A percentile compares a stretch with the other conserved stretches of the same genome.
These are phyloP conservation scores for Endocladia muricata DNA, from an alignment of 31 red algal genomes.

Conservation along the genomic window DNA sequence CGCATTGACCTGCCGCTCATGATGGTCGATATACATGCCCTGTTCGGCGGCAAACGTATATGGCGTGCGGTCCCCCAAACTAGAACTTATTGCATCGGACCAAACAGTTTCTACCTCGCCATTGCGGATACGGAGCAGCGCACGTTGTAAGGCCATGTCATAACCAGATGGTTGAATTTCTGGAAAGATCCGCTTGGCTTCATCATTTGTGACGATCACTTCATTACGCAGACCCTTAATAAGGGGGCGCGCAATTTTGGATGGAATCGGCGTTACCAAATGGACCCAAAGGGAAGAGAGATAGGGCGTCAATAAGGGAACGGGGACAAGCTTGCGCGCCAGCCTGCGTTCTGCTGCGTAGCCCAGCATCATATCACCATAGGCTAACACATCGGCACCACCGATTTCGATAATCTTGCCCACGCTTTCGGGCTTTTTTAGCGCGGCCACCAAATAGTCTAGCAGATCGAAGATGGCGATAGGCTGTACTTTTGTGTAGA, in stretches of 20 bases:
- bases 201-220: background rate
- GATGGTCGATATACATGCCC: too few species aligned
- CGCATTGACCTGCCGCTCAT: too few species aligned
- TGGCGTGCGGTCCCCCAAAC: too few species aligned
- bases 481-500: constrained; percentile 1
- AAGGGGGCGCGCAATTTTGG: background rate
- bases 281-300: constrained; percentile 18
- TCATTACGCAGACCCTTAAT: background rate
- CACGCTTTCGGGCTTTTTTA: background rate
- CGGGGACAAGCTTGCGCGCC: background rate
- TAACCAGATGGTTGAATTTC: too few species aligned
- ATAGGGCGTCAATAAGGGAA: constrained; percentile 8
- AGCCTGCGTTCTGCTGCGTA: background rate
- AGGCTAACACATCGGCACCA: constrained; percentile 1
- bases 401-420: constrained; percentile 13
- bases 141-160: too few species aligned
- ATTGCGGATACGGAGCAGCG: too few species aligned
- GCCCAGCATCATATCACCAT: constrained; percentile 4
- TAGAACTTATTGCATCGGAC: too few species aligned
- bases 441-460: constrained; percentile 8
- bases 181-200: too few species aligned
- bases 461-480: constrained; percentile 6
- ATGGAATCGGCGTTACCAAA: background rate
- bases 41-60: too few species aligned
- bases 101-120: too few species aligned